Evolutionary conservation across 345 rosid genomes (phyloP), one percentile per base, ranked within the genome.

Genomic region (Trapa bicornis): DNA sequence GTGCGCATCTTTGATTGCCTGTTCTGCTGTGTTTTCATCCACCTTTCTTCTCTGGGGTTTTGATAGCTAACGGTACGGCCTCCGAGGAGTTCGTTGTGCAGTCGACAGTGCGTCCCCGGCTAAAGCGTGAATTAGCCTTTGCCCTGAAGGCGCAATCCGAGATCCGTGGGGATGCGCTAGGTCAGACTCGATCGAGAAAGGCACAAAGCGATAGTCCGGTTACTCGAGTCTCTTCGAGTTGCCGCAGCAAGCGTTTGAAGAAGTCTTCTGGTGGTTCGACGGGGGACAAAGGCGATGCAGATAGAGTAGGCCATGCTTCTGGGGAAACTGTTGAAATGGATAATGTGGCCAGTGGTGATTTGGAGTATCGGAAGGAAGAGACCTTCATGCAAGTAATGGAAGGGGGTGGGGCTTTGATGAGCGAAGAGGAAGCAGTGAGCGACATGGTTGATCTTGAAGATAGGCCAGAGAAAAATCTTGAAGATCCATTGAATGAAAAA

Each of bases 71-170:
- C 68, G 85, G 85, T 43, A 78, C 83, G 56, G 77, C 72, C 35
- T 63, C 84, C 65, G 85, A 83, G 52, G 88, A 83, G 79, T 76
- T 74, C 45, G 67, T 87, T 78, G 75, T 72, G 45, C 67, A 73
- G 43, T 82, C 89, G 5, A 83, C 75, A 80, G 87, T 90, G 66
- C 84, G 97, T 53, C 77, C 87, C 3, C 89, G 98, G 37, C 67
- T 81, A 52, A 93, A 93, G 82, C 87, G 98, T 7, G 98, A 93
- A 75, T 79, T 90, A 42, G 92, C 84, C 75, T 93, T 90, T 64
- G 94, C 92, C 10, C 73, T 85, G 85, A 84, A 78, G 87, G 82
- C 81, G 14, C 97, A 80, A 69, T 75, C 91, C 14, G 97, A 93
- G 91, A 86, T 92, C 81, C 79, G 80, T 37, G 62, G 62, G 50